Evolutionary conservation across 2,329 filamentous ascomycete genomes (phyloP).

Genomic region (Hypoxylon sp.): DNA sequence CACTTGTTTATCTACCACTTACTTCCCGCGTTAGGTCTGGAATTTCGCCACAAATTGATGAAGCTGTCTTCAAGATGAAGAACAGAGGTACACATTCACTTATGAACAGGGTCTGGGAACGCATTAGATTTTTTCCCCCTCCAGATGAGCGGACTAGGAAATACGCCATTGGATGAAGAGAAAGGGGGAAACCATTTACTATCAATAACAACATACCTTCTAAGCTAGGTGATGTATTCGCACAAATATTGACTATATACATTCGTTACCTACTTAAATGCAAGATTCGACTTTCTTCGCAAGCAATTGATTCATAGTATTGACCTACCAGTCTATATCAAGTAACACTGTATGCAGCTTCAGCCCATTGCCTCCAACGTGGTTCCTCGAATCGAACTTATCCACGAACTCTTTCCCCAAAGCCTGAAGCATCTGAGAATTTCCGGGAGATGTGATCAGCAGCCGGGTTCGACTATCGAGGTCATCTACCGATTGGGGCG

Average conservation of each 20-base stretch:
- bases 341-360: background rate
- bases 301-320: background rate
- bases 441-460: background rate
- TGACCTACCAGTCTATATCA: background rate
- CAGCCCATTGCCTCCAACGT: background rate
- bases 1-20: background rate
- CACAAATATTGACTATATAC: constrained; percentile 22
- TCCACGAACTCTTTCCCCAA: background rate
- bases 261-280: background rate
- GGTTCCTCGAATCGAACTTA: background rate
- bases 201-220: constrained; percentile 11
- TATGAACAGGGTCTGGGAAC: background rate
- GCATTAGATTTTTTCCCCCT: background rate
- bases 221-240: constrained; percentile 1
- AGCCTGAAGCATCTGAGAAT: background rate
- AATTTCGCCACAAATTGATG: background rate
- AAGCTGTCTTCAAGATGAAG: background rate
- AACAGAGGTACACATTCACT: constrained; percentile 4
- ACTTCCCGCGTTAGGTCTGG: background rate
- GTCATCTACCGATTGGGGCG: background rate
- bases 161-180: background rate
- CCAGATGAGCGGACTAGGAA: background rate
- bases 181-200: background rate
- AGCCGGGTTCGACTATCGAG: background rate
- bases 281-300: background rate